Conservation (phyloP, 106 monocot species). For the Platanthera zijinensis region DNA sequence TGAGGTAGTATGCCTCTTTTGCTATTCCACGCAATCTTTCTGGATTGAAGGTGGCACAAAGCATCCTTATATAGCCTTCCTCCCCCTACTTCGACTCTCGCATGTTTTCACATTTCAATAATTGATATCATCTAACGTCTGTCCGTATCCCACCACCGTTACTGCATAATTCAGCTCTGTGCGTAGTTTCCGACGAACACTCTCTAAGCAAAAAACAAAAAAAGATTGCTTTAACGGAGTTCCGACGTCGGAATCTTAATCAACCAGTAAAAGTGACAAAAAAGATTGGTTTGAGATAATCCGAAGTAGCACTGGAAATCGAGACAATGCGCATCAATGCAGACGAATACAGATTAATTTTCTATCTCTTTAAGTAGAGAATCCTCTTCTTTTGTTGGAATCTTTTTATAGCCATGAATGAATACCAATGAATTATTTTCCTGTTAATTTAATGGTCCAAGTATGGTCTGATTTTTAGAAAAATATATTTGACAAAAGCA, state of each 20-base stretch:
- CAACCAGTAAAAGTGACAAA: not conserved
- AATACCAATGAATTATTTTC: no score
- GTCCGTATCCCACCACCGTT: conserved; percentile 33
- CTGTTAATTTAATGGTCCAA: no score
- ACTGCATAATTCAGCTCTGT: conserved; percentile 46
- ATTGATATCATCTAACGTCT: conserved; percentile 19
- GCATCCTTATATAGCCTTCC: conserved; percentile 44
- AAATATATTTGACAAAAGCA: no score
- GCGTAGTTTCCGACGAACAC: conserved; percentile 32
- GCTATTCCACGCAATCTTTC: conserved; percentile 38
- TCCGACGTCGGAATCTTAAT: no score
- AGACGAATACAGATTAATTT: no score
- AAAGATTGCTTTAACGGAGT: not conserved
- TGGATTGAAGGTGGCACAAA: conserved; percentile 7
- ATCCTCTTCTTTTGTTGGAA: no score
- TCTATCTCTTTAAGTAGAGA: no score
- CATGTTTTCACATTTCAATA: conserved; percentile 66
- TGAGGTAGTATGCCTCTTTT: conserved; percentile 37
- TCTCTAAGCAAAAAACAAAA: conserved; percentile 15
- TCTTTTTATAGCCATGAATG: no score
- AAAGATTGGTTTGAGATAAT: no score
- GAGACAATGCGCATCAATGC: no score
- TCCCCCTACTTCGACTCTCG: conserved; percentile 62
- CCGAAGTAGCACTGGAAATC: no score
- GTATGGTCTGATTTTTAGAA: no score